phyloP scores from a whole-genome alignment of 108 stramenopile species.

The Fragilariopsis cylindrus region DNA sequence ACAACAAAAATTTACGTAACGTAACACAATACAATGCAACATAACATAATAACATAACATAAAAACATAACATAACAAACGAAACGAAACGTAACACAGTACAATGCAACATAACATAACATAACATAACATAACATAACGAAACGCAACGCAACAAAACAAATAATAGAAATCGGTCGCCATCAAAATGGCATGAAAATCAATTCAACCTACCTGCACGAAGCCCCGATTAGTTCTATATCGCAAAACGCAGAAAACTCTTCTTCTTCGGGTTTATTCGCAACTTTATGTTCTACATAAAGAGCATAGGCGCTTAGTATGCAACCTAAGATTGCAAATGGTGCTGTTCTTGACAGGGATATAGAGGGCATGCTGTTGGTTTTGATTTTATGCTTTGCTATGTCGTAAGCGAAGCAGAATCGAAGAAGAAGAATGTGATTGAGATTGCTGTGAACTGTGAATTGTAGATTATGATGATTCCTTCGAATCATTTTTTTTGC shows the following conservation, averaged over 20 bases:
- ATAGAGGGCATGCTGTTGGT: constrained; percentile 8
- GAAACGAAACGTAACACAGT: too few relatives aligned
- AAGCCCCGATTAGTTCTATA: constrained; percentile 76
- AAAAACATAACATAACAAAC: too few relatives aligned
- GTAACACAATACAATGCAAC: background rate
- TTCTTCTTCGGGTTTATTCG: constrained; percentile 43
- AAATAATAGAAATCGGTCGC: too few relatives aligned
- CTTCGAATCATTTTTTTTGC: too few relatives aligned
- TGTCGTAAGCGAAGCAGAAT: too few relatives aligned
- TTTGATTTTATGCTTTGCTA: background rate
- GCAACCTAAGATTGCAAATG: constrained; percentile 47
- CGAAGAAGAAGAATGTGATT: too few relatives aligned
- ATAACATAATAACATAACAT: background rate
- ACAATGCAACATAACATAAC: too few relatives aligned
- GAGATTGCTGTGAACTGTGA: too few relatives aligned
- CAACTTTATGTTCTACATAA: constrained; percentile 75
- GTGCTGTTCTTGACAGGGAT: constrained; percentile 12
- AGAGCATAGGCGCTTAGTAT: constrained; percentile 73
- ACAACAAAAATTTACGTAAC: background rate
- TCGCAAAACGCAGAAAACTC: constrained; percentile 80
- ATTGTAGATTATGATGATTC: too few relatives aligned
- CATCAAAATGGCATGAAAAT: too few relatives aligned
- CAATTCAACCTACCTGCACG: constrained; percentile 67
- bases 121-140: too few relatives aligned
- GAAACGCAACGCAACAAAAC: too few relatives aligned